Percentiles rank a stretch among this genome's conserved stretches.
Conservation (phyloP, 768 basidiomycete genomes). For the Tylopilus plumbeoviolaceoides region DNA sequence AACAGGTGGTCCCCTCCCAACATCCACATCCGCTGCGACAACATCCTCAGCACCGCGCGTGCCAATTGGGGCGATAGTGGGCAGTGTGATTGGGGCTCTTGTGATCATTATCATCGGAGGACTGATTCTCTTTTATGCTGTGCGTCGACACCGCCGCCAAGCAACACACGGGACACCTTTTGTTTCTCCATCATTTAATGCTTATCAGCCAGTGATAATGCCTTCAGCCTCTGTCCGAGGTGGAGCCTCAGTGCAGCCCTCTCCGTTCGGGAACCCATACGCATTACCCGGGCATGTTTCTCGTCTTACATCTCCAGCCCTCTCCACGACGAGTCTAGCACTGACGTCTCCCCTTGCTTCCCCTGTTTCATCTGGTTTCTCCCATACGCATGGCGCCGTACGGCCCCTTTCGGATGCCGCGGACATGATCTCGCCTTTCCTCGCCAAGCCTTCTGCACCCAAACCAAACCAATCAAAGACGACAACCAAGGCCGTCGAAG, state of each 20-base stretch:
- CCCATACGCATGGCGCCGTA: neutral
- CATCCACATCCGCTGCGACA: constrained; percentile 6
- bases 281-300: neutral
- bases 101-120: constrained; percentile 12
- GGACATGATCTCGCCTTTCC: constrained; percentile 24
- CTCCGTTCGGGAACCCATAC: neutral
- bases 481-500: constrained; percentile 5
- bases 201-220: neutral
- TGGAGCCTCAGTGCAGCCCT: neutral
- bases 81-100: constrained; percentile 21
- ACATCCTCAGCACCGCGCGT: constrained; percentile 8
- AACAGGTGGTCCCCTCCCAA: constrained; percentile 12
- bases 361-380: neutral
- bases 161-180: neutral
- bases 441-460: constrained; percentile 1
- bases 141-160: constrained; percentile 12
- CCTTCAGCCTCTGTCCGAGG: neutral
- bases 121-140: constrained; percentile 8
- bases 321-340: constrained; percentile 12
- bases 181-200: neutral
- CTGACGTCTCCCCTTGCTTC: neutral
- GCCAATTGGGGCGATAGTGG: constrained; percentile 16
- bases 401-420: constrained; percentile 14
- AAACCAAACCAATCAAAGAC: neutral
- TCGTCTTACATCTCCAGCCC: constrained; percentile 1